phyloP scores from a whole-genome alignment of 192 early-diverging fungal genomes.

The Coemansia sp. region DNA sequence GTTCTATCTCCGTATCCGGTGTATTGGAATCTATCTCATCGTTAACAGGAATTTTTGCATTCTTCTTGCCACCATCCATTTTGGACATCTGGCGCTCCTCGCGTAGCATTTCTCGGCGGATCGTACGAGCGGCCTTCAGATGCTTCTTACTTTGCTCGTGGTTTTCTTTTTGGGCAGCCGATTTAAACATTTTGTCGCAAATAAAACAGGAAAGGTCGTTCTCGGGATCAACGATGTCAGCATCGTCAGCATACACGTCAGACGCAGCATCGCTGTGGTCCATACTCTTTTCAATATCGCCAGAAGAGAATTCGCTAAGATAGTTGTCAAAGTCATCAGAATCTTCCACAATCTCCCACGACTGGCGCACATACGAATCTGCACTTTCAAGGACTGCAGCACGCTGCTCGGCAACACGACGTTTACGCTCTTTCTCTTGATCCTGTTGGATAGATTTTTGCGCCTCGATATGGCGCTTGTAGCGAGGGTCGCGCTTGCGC shows the following conservation, averaged over 20 bases:
- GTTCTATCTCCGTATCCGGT: not conserved
- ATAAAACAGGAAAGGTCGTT: conserved; percentile 80
- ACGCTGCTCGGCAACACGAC: conserved; percentile 61
- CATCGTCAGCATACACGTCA: conserved; percentile 23
- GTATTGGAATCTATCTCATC: not conserved
- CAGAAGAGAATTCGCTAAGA: conserved; percentile 43
- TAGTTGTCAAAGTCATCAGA: conserved; percentile 43
- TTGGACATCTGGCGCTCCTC: conserved; percentile 59
- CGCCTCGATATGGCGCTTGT: conserved; percentile 64
- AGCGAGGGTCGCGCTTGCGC: conserved; percentile 89
- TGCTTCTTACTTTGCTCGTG: conserved; percentile 91
- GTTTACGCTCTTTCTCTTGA: conserved; percentile 61
- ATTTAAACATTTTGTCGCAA: conserved; percentile 88
- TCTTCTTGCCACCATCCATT: conserved; percentile 8
- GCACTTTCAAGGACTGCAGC: conserved; percentile 54
- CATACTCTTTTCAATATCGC: conserved; percentile 6
- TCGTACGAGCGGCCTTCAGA: conserved; percentile 69
- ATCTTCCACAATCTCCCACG: conserved; percentile 71
- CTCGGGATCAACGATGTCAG: conserved; percentile 47
- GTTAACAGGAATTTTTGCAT: not conserved
- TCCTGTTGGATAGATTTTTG: conserved; percentile 58
- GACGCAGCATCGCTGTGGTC: conserved; percentile 4
- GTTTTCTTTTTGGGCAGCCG: conserved; percentile 73
- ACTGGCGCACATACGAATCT: conserved; percentile 64
- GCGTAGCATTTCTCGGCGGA: conserved; percentile 72